Percentiles rank a stretch among this genome's conserved stretches.
phyloP scores from a whole-genome alignment of 257 asterid species.

The Nicotiana paniculata region DNA sequence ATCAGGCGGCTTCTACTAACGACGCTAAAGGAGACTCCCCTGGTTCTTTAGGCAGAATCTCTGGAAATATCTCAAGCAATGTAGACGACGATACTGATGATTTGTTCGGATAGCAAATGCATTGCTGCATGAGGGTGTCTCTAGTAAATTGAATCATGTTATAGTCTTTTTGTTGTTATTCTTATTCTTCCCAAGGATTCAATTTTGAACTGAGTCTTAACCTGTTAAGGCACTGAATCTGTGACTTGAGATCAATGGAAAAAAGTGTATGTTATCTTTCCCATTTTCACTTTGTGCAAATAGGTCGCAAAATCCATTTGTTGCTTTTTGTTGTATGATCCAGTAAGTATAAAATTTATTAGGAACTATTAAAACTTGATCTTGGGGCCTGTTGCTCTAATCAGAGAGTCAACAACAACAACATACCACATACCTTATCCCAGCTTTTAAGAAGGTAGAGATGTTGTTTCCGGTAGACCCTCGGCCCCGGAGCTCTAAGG shows the following conservation, averaged over 20 bases:
- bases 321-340: not conserved
- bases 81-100: conserved; percentile 57
- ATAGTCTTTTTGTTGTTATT: not conserved
- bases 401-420: too few relatives aligned
- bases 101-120: conserved; percentile 66
- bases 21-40: conserved; percentile 29
- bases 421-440: too few relatives aligned
- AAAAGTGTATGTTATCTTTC: not conserved
- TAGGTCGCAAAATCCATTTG: not conserved
- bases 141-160: not conserved
- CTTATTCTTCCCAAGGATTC: not conserved
- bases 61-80: conserved; percentile 24
- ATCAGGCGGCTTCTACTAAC: conserved; percentile 30
- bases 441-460: too few relatives aligned
- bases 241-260: not conserved
- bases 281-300: not conserved
- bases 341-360: not conserved
- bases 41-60: conserved; percentile 22
- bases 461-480: too few relatives aligned
- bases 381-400: not conserved
- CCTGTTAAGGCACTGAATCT: not conserved
- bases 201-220: not conserved
- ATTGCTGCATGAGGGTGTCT: not conserved
- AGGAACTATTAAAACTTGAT: not conserved
- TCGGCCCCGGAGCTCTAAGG: not conserved